Evolutionary conservation across 805 yeast genomes (phyloP), one percentile per base, ranked within the genome.

Genomic region (Metschnikowia cubensis): DNA sequence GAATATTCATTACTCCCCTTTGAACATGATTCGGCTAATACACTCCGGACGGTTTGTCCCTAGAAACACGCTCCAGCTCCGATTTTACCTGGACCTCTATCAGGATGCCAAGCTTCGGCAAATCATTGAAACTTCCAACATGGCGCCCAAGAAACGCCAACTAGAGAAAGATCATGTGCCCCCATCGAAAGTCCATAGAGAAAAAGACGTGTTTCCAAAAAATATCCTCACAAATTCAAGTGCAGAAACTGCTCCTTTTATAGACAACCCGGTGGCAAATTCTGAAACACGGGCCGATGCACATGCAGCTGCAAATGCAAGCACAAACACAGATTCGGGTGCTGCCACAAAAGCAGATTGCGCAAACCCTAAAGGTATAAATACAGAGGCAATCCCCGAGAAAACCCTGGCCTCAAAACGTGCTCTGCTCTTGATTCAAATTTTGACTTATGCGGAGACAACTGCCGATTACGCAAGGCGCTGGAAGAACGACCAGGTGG

Each of bases 71-170:
- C 3, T 10, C 18, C 21, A 20, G n/a, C 18, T 33, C 6, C 36
- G 45, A 34, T 15, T 42, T 3, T 42, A 42, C 31, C 45, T 42
- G 45, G 37, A 42, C 20, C 6, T 20, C n/a, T 42, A 33, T 21
- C 36, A 63, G 41, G 75, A 70, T 35, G 60, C 56, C 18, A 67
- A 66, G 44, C 57, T 70, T 14, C 59, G 60, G 36, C 62, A 65
- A 42, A 70, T 70, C 34, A 68, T 70, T 8, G 71, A 65, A 48
- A 57, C 69, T n/a, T 61, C 72, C n/a, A 70, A 66, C 50, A 59
- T 69, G 50, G 68, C 69, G 4, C 53, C 54, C n/a, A 48, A 54
- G 13, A 51, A 52, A 38, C 37, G 45, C n/a, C 48, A 49, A 46
- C 37, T 36, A 45, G 42, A 14, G 10, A 20, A 33, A 18, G 45